Evolutionary conservation across 805 yeast species (phyloP).

Genomic region (Zygosaccharomyces siamensis): DNA sequence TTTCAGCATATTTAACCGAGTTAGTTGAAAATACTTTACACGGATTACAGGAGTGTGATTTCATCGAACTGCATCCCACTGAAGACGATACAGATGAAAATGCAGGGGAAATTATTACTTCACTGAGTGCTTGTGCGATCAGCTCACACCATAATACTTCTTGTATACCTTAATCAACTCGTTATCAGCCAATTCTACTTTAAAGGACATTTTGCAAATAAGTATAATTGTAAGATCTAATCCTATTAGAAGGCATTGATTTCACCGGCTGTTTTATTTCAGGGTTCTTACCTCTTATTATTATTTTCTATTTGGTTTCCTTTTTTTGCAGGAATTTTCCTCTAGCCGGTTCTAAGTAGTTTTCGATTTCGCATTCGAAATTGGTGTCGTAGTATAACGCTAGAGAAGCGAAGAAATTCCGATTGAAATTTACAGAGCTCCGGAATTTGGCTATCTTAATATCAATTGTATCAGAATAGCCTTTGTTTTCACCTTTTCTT

Average conservation of each 20-base stretch:
- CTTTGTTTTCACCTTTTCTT: slow-evolving; percentile 1
- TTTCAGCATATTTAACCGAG: slow-evolving; percentile 81
- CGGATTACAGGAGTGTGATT: slow-evolving; percentile 55
- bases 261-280: background rate
- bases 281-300: background rate
- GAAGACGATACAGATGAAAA: slow-evolving; percentile 32
- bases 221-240: background rate
- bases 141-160: slow-evolving; percentile 68
- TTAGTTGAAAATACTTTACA: slow-evolving; percentile 65
- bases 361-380: background rate
- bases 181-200: slow-evolving; percentile 50
- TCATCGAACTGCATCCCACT: slow-evolving; percentile 53
- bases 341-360: background rate
- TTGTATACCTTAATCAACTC: slow-evolving; percentile 52
- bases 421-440: background rate
- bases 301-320: background rate
- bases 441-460: background rate
- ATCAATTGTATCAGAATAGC: background rate
- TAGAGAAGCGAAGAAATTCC: background rate
- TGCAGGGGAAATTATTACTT: slow-evolving; percentile 41
- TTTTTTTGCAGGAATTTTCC: background rate
- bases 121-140: slow-evolving; percentile 68
- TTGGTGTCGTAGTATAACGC: background rate
- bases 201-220: slow-evolving; percentile 52
- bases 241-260: background rate